A percentile compares a stretch with the other conserved stretches of the same genome.
Evolutionary conservation across 306 rosid genomes (phyloP).

Genomic region (Inga oerstediana): DNA sequence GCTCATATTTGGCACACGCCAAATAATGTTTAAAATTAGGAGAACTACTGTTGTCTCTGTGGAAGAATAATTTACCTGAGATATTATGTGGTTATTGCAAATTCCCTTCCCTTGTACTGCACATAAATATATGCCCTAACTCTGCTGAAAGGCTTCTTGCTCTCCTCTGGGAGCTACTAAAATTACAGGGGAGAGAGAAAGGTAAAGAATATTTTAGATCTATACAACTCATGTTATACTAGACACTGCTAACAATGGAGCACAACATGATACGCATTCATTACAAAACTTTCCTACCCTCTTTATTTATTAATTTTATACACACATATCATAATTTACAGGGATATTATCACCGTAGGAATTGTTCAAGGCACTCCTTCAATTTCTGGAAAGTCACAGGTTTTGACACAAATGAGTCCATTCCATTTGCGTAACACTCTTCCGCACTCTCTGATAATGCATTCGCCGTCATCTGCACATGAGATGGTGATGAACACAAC

Average conservation of each 20-base stretch:
- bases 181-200: background rate
- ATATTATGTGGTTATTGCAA: background rate
- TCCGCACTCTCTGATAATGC: constrained; percentile 87
- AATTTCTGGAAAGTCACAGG: constrained; percentile 80
- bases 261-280: constrained; percentile 41
- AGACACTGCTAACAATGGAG: constrained; percentile 27
- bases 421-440: constrained; percentile 80
- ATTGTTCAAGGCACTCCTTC: constrained; percentile 64
- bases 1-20: background rate
- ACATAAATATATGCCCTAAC: constrained; percentile 2
- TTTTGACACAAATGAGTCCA: constrained; percentile 90
- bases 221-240: constrained; percentile 45
- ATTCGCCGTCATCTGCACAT: constrained; percentile 89
- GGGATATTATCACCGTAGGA: constrained; percentile 44
- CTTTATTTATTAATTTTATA: constrained; percentile 14
- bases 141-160: constrained; percentile 9
- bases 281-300: constrained; percentile 70
- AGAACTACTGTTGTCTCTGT: background rate
- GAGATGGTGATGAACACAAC: background rate
- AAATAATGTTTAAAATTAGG: background rate
- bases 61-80: background rate
- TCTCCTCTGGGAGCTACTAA: constrained; percentile 26
- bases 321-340: constrained; percentile 60
- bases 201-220: constrained; percentile 22
- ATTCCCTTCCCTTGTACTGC: constrained; percentile 1